A percentile compares a stretch with the other conserved stretches of the same genome.
Evolutionary conservation across 495 filamentous ascomycete genomes (phyloP).

Genomic region (Penicillium diatomitis): DNA sequence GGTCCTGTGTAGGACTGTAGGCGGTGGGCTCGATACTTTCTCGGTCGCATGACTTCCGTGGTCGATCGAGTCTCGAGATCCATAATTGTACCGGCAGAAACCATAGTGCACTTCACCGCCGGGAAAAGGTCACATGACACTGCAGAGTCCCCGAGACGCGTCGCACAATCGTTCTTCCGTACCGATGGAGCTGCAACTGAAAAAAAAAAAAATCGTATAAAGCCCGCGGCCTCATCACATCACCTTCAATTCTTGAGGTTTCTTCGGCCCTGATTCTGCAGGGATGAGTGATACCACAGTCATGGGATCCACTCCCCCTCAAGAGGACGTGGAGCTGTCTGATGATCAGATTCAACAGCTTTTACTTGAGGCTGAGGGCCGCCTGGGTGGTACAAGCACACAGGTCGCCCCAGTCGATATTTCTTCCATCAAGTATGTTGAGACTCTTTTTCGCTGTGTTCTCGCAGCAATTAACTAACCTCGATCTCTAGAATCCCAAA

Average conservation of each 20-base stretch:
- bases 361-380: constrained; percentile 53
- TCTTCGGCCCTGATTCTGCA: constrained; percentile 9
- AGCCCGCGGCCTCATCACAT: background rate
- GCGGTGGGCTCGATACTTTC: no score
- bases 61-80: no score
- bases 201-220: constrained; percentile 23
- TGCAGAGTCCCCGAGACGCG: background rate
- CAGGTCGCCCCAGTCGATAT: constrained; percentile 2
- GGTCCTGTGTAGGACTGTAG: no score
- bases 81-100: no score
- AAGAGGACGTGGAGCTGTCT: constrained; percentile 17
- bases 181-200: constrained; percentile 13
- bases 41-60: no score
- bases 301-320: constrained; percentile 5
- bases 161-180: constrained; percentile 17
- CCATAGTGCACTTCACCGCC: no score
- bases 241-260: background rate
- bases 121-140: constrained; percentile 7
- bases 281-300: constrained; percentile 14
- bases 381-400: constrained; percentile 34
- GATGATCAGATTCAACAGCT: constrained; percentile 55
- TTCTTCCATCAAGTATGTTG: constrained; percentile 14
- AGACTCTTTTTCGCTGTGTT: background rate
- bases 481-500: constrained; percentile 27
- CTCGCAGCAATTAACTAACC: background rate